A percentile compares a stretch with the other conserved stretches of the same genome.
Evolutionary conservation across 768 basidiomycete genomes (phyloP).

Genomic region (Tubosaeta sp.): DNA sequence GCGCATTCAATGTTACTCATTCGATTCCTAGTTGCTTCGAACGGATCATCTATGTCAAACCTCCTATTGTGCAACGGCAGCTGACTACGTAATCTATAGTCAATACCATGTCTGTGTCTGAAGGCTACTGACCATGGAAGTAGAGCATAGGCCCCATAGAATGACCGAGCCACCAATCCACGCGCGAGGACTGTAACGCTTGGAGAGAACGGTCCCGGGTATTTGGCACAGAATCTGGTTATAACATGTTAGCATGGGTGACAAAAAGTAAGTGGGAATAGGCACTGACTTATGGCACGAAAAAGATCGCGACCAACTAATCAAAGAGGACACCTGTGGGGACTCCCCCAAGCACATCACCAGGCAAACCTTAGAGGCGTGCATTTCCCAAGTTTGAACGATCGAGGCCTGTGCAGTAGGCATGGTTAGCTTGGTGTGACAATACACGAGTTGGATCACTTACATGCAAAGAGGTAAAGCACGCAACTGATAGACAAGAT

Average conservation of each 20-base stretch:
- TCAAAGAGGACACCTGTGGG: conserved; percentile 66
- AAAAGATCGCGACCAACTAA: conserved; percentile 75
- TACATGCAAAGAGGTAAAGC: conserved; percentile 73
- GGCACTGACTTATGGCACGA: conserved; percentile 65
- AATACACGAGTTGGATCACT: conserved; percentile 19
- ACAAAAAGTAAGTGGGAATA: not conserved
- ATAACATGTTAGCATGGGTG: not conserved
- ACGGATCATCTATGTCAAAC: too few relatives aligned
- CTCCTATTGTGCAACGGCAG: too few relatives aligned
- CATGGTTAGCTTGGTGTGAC: not conserved
- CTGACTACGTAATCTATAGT: too few relatives aligned
- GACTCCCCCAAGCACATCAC: conserved; percentile 65
- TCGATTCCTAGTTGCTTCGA: too few relatives aligned
- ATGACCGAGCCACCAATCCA: conserved; percentile 57
- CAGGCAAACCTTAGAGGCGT: too few relatives aligned
- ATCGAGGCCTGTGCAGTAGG: too few relatives aligned
- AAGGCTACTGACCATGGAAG: conserved; percentile 54
- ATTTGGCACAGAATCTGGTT: conserved; percentile 64
- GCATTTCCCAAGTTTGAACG: too few relatives aligned
- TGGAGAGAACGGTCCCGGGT: conserved; percentile 63
- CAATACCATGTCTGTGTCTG: too few relatives aligned
- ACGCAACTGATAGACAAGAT: conserved; percentile 70
- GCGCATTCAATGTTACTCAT: too few relatives aligned
- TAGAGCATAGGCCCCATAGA: conserved; percentile 72
- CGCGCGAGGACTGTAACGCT: conserved; percentile 63